Evolutionary conservation across 495 filamentous ascomycete genomes (phyloP).

Genomic region (Talaromyces stipitatus): DNA sequence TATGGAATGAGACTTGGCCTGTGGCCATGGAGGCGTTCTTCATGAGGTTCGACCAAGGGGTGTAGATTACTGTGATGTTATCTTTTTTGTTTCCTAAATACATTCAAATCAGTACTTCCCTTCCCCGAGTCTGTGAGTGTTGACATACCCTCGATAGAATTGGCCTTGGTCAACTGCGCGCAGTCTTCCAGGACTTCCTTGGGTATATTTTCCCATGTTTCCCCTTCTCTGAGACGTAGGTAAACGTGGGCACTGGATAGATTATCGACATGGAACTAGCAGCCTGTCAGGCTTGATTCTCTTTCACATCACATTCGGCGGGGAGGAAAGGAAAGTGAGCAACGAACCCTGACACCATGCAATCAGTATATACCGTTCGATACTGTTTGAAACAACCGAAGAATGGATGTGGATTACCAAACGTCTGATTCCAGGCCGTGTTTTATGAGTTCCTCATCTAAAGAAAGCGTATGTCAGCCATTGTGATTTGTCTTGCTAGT

Average conservation of each 20-base stretch:
- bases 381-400: conserved; percentile 4
- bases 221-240: conserved; percentile 70
- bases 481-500: conserved; percentile 4
- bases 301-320: neutral
- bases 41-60: conserved; percentile 93
- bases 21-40: conserved; percentile 96
- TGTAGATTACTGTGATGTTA: conserved; percentile 93
- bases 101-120: conserved; percentile 3
- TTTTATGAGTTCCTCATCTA: conserved; percentile 94
- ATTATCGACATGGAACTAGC: conserved; percentile 94
- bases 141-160: conserved; percentile 81
- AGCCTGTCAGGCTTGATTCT: conserved; percentile 1
- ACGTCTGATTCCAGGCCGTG: conserved; percentile 91
- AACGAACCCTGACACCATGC: conserved; percentile 28
- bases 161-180: conserved; percentile 93
- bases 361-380: conserved; percentile 1
- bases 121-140: neutral
- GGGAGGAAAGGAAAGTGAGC: neutral
- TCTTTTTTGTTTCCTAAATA: conserved; percentile 89
- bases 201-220: conserved; percentile 80
- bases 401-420: conserved; percentile 49
- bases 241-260: conserved; percentile 96
- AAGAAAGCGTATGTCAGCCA: conserved; percentile 16
- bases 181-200: conserved; percentile 73
- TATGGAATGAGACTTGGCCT: conserved; percentile 92